Evolutionary conservation across 2,329 filamentous ascomycete species (phyloP), one percentile per base, ranked within the genome.

Genomic region (Bipolaris zeicola): DNA sequence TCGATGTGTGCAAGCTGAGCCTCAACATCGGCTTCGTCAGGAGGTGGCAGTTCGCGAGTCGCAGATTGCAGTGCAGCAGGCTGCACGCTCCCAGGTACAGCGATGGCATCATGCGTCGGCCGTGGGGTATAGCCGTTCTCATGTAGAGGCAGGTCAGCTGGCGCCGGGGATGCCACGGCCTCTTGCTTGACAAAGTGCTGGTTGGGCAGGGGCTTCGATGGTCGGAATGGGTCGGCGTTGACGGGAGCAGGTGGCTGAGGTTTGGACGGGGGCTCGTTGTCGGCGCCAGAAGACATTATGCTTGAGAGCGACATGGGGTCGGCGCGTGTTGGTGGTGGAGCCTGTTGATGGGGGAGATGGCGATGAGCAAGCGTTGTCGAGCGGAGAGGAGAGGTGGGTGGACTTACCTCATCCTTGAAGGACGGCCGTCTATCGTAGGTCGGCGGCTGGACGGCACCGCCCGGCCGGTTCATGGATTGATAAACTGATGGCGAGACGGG

Each of bases 251-350:
- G 73, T 39, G 78, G 80, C 41, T 79, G 80, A 11, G 78, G 73
- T 63, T 79, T 83, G 47, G 75, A 76, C 14, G 85, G 82, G 50
- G 89, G 87, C 46, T 92, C 88, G 53, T 89, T 84, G 53, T 92
- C 88, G 52, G 90, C 84, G 64, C 86, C 92, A 3, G 92, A 94
- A 14, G 92, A 94, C 41, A 98, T 87, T 57, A 98, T 96, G 73
- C 93, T 97, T 64, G 92, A 95, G 71, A 98, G 95, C 5, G 93
- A 95, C 93, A 97, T 97, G 50, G 93, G 90, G 73, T 96, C 90
- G 56, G 89, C 88, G 74, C 92, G 87, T 47, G 89, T 89, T 85
- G 89, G 85, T 50, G 89, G 91, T 86, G 92, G 74, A 34, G 65
- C 61, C 71, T 71, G 55, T 55, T 31, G 38, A 43, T 44, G 8